Evolutionary conservation across 2,329 filamentous ascomycete genomes (phyloP).

Genomic region (Decorospora gaudefroyi): DNA sequence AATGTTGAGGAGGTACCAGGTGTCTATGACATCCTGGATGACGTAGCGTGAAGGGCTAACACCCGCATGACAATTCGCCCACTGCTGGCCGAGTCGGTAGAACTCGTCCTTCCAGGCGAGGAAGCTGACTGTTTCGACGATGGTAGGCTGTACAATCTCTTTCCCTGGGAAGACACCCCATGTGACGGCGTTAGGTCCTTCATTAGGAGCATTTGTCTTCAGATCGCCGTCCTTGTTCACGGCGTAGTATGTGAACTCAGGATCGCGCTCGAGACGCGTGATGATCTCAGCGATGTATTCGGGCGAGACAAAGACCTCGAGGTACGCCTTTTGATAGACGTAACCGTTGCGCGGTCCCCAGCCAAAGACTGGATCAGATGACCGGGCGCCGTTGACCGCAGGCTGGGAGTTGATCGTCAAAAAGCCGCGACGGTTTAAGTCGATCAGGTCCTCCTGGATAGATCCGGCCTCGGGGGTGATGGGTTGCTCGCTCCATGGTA

Average conservation of each 20-base stretch:
- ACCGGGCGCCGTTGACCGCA: conserved; percentile 88
- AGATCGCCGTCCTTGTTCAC: conserved; percentile 83
- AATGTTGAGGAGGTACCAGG: conserved; percentile 94
- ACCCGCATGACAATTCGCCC: conserved; percentile 86
- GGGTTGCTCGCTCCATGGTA: conserved; percentile 93
- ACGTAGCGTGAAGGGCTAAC: conserved; percentile 76
- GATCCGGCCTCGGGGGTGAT: conserved; percentile 80
- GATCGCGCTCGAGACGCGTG: conserved; percentile 73
- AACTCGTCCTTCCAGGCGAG: conserved; percentile 99
- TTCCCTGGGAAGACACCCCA: conserved; percentile 99
- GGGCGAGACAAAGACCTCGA: conserved; percentile 86
- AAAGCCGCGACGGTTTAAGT: conserved; percentile 82
- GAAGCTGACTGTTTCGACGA: conserved; percentile 97
- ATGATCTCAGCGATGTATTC: conserved; percentile 77
- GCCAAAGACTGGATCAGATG: conserved; percentile 81
- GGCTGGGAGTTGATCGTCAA: conserved; percentile 98
- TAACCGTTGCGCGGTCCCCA: conserved; percentile 96
- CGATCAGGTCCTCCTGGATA: conserved; percentile 76
- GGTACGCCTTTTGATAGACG: conserved; percentile 97
- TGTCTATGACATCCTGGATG: conserved; percentile 81
- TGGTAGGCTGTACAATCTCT: conserved; percentile 99
- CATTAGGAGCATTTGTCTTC: conserved; percentile 79
- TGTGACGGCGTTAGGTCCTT: conserved; percentile 95
- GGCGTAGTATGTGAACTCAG: conserved; percentile 90
- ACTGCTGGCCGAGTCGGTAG: conserved; percentile 87